These are phyloP conservation scores for Trichoderma semiorbis DNA, from an alignment of 2,329 filamentous ascomycete genomes.

Conservation along the genomic window DNA sequence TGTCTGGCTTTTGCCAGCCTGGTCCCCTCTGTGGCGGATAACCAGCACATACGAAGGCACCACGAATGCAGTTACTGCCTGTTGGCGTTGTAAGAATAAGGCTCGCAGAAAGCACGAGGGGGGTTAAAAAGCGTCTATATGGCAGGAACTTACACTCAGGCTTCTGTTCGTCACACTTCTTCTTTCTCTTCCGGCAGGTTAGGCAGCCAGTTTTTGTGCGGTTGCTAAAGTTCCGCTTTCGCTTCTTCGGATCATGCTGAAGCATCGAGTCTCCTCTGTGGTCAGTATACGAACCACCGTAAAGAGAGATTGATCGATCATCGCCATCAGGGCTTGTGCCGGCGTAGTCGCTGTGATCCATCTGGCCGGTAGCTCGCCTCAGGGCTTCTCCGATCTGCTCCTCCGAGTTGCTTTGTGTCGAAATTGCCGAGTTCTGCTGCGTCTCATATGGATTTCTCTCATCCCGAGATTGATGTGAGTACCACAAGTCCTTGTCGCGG, in stretches of 20 bases:
- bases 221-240: conserved; percentile 85
- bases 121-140: not conserved
- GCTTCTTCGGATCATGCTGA: conserved; percentile 63
- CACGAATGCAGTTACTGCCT: conserved; percentile 88
- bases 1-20: conserved; percentile 71
- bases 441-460: conserved; percentile 47
- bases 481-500: conserved; percentile 49
- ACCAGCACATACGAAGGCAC: conserved; percentile 86
- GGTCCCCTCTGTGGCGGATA: conserved; percentile 77
- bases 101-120: not conserved
- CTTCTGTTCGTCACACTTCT: conserved; percentile 95
- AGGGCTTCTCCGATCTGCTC: conserved; percentile 47
- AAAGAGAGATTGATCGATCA: conserved; percentile 42
- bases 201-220: conserved; percentile 93
- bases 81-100: conserved; percentile 17
- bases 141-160: conserved; percentile 70
- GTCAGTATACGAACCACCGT: conserved; percentile 44
- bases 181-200: conserved; percentile 88
- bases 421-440: conserved; percentile 43
- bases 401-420: conserved; percentile 46
- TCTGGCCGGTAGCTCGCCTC: conserved; percentile 43
- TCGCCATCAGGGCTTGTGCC: conserved; percentile 55
- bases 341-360: conserved; percentile 48
- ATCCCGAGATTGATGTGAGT: conserved; percentile 45
- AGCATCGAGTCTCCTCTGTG: conserved; percentile 48